Evolutionary conservation across 2,329 filamentous ascomycete genomes (phyloP).

Genomic region (Metarhizium brunneum): DNA sequence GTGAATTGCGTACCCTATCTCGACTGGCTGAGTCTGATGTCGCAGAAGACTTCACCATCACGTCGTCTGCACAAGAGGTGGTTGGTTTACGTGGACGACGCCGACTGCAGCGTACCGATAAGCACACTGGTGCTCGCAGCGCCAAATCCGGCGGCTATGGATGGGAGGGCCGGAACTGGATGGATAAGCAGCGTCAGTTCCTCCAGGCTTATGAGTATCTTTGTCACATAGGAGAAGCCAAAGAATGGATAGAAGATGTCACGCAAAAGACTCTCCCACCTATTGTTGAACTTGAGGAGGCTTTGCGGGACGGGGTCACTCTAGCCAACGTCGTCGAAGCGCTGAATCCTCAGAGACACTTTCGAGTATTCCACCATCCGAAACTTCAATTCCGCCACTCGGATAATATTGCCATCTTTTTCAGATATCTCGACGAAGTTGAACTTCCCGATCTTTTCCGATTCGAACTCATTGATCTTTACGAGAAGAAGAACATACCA

Average conservation of each 20-base stretch:
- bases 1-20: constrained; percentile 79
- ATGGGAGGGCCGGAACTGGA: constrained; percentile 87
- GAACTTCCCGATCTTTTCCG: constrained; percentile 91
- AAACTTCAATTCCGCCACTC: constrained; percentile 91
- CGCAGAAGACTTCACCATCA: constrained; percentile 73
- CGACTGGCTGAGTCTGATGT: constrained; percentile 68
- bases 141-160: constrained; percentile 47
- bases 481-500: constrained; percentile 99
- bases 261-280: constrained; percentile 78
- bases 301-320: constrained; percentile 84
- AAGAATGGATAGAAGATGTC: constrained; percentile 96
- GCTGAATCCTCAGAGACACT: constrained; percentile 65
- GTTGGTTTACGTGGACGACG: constrained; percentile 77
- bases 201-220: constrained; percentile 96
- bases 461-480: constrained; percentile 93
- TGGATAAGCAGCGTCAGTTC: constrained; percentile 97
- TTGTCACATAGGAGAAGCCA: constrained; percentile 96
- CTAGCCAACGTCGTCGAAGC: constrained; percentile 89
- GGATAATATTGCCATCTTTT: constrained; percentile 96
- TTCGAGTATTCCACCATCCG: constrained; percentile 76
- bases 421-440: constrained; percentile 83
- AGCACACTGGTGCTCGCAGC: constrained; percentile 35
- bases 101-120: constrained; percentile 65
- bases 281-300: constrained; percentile 89
- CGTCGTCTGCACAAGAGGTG: constrained; percentile 72